These are phyloP conservation scores for Rhizoctonia solani DNA, from an alignment of 1,284 basidiomycete genomes.

Conservation along the genomic window DNA sequence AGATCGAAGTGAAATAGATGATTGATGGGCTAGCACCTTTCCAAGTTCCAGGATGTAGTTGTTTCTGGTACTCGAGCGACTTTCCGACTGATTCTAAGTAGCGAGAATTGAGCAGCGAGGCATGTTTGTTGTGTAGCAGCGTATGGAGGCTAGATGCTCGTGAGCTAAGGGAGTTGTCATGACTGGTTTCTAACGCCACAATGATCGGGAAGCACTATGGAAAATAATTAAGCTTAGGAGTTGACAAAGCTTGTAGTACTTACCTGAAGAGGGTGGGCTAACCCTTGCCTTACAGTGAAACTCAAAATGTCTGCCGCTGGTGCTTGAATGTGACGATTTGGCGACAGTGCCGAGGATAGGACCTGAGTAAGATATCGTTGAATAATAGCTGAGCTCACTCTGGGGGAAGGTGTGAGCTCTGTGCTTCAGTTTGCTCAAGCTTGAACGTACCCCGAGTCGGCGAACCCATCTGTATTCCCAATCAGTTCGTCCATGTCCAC, in stretches of 20 bases:
- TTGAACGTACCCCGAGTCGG: conserved; percentile 82
- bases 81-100: conserved; percentile 78
- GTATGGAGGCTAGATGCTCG: conserved; percentile 83
- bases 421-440: neutral
- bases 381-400: conserved; percentile 90
- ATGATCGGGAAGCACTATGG: conserved; percentile 86
- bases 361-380: conserved; percentile 89
- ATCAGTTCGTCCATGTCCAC: conserved; percentile 91
- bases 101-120: conserved; percentile 84
- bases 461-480: conserved; percentile 91
- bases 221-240: neutral
- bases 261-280: conserved; percentile 91
- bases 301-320: conserved; percentile 89
- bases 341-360: conserved; percentile 77
- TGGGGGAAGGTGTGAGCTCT: conserved; percentile 44
- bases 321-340: conserved; percentile 70
- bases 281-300: conserved; percentile 91
- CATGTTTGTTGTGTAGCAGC: conserved; percentile 85
- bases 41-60: conserved; percentile 52
- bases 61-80: conserved; percentile 83
- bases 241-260: conserved; percentile 37
- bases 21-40: conserved; percentile 49
- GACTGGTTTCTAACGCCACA: conserved; percentile 88
- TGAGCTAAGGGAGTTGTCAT: conserved; percentile 61
- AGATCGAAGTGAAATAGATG: too few relatives aligned